Evolutionary conservation across 257 asterid genomes (phyloP), one percentile per base, ranked within the genome.

Genomic region (Plantago elongata): DNA sequence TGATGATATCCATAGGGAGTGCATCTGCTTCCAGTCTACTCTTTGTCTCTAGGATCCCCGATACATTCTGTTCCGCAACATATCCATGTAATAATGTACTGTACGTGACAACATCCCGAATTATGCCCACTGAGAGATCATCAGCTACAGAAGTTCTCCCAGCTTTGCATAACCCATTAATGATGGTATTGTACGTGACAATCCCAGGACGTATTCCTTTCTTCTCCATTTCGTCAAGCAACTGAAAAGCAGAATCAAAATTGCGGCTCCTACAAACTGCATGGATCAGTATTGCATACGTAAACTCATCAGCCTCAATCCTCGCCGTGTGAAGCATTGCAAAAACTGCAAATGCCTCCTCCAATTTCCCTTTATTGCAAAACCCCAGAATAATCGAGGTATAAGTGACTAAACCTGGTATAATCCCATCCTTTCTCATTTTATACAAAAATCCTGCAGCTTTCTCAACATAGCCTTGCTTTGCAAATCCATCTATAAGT

Each of bases 391-490:
- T 78, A 42, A 85, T 64, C 16, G 88, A 84, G 11, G 95, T 80
- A 72, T 83, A 84, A 61, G 98, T 84, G 58, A 90, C 76, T 64
- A 90, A 64, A 88, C 79, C 84, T 3, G 96, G 95, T 57, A 68
- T 63, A 30, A 79, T 44, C 38, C 96, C 94, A 29, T 77, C 83
- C 72, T 69, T 88, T 45, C 74, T 77, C 95, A 90, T 90, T 83
- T 62, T 80, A 81, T 77, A 70, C 47, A 90, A 63, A 65, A 88
- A 77, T 15, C 98, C 96, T 43, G 70, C 77, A 14, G 91, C 89
- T 71, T 85, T 90, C 64, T 90, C 98, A 70, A 90, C 95, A 63
- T 77, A 55, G 40, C 96, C 96, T 27, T 82, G 83, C 76, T 88
- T 88, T 9, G 92, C 78, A 58, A 85, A 76, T 60, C 95, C 95